phyloP scores from a whole-genome alignment of 192 early-diverging fungal genomes.

The Chytriomyces confervae region DNA sequence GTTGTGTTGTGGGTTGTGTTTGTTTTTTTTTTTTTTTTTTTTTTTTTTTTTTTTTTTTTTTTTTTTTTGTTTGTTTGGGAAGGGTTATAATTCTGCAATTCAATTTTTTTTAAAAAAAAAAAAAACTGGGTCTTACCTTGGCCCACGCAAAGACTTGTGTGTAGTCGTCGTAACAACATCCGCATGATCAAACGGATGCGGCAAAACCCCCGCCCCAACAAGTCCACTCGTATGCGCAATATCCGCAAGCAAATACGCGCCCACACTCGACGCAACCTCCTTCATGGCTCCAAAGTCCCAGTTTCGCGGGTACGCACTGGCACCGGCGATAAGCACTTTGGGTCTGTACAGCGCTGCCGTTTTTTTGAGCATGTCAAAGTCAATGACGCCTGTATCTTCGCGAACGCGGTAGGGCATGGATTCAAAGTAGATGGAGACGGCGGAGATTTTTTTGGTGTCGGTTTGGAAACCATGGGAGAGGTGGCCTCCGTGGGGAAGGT shows the following conservation, averaged over 20 bases:
- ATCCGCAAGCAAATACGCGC: conserved; percentile 94
- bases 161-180: conserved; percentile 99
- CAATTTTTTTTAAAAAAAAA: too few relatives aligned
- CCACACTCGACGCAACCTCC: conserved; percentile 77
- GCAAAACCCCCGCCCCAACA: conserved; percentile 86
- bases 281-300: conserved; percentile 91
- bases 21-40: too few relatives aligned
- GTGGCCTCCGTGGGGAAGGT: conserved; percentile 97
- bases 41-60: too few relatives aligned
- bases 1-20: too few relatives aligned
- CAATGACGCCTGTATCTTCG: conserved; percentile 88
- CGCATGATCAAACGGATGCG: conserved; percentile 87
- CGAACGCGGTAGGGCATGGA: conserved; percentile 93
- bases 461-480: conserved; percentile 99
- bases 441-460: conserved; percentile 94
- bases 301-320: conserved; percentile 93
- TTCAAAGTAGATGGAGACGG: conserved; percentile 94
- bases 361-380: conserved; percentile 86
- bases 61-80: too few relatives aligned
- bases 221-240: conserved; percentile 96
- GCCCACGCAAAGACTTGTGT: conserved; percentile 98
- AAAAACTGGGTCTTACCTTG: conserved; percentile 36
- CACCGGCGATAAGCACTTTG: conserved; percentile 95
- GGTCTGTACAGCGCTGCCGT: conserved; percentile 87
- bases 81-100: not conserved